Percentiles rank a stretch among this genome's conserved stretches.
Evolutionary conservation across 306 rosid species (phyloP).

Genomic region (Vicia sativa): DNA sequence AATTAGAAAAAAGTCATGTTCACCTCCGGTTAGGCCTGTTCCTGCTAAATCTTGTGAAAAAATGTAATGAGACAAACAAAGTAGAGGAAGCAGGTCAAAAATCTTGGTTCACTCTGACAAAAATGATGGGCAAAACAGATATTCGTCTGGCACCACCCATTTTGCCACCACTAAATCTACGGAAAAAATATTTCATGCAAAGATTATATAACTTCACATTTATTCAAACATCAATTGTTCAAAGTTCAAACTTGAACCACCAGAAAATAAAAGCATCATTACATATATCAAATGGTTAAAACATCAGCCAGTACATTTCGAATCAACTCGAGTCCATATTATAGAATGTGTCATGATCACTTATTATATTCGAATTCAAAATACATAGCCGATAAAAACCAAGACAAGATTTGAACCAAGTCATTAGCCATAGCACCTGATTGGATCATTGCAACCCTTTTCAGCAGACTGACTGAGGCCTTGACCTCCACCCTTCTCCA

Average conservation of each 20-base stretch:
- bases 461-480: conserved; percentile 65
- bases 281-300: not conserved
- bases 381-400: conserved; percentile 17
- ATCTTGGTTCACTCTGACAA: no score
- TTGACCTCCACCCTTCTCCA: conserved; percentile 75
- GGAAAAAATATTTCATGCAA: no score
- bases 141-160: no score
- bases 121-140: no score
- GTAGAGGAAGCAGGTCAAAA: no score
- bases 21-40: no score
- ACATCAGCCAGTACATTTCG: not conserved
- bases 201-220: not conserved
- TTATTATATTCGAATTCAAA: not conserved
- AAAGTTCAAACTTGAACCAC: conserved; percentile 1
- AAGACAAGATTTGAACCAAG: not conserved
- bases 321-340: not conserved
- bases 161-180: no score
- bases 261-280: not conserved
- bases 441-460: conserved; percentile 84
- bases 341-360: conserved; percentile 6
- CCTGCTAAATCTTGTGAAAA: no score
- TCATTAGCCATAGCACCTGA: conserved; percentile 80
- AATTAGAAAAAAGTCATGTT: no score
- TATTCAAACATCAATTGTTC: conserved; percentile 17
- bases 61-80: no score